phyloP scores from a whole-genome alignment of 2,329 filamentous ascomycete genomes.

The Pseudogymnoascus verrucosus region DNA sequence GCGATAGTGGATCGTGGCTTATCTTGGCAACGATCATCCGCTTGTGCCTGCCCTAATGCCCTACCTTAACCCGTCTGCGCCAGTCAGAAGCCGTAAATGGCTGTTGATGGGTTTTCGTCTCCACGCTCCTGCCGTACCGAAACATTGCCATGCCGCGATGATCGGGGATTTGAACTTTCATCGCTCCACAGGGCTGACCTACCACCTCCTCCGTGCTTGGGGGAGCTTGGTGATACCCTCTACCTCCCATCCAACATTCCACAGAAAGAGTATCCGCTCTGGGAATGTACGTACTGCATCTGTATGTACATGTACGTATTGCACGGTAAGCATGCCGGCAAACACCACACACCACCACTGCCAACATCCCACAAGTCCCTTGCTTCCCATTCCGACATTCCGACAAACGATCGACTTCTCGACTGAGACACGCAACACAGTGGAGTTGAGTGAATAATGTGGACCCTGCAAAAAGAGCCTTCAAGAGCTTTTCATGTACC shows the following conservation, averaged over 20 bases:
- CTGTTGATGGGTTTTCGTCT: neutral
- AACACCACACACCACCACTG: neutral
- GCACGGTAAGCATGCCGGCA: neutral
- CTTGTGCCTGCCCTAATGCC: conserved; percentile 6
- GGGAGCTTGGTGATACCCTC: neutral
- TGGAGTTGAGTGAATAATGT: neutral
- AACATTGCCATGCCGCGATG: conserved; percentile 2
- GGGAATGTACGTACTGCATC: neutral
- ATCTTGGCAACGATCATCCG: neutral
- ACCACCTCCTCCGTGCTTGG: neutral
- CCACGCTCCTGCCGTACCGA: neutral
- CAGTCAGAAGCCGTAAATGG: neutral
- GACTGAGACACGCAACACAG: neutral
- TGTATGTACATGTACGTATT: neutral
- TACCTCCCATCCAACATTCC: neutral
- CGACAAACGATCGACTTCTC: neutral
- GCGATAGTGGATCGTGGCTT: neutral
- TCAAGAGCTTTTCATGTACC: neutral
- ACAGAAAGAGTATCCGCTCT: neutral
- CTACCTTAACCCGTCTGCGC: neutral
- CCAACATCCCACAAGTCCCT: neutral
- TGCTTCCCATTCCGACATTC: neutral
- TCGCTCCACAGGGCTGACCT: neutral
- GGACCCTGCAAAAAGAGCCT: neutral
- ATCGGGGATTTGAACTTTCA: neutral